Evolutionary conservation across 805 yeast genomes (phyloP).

Genomic region (Ogataea methanolica): DNA sequence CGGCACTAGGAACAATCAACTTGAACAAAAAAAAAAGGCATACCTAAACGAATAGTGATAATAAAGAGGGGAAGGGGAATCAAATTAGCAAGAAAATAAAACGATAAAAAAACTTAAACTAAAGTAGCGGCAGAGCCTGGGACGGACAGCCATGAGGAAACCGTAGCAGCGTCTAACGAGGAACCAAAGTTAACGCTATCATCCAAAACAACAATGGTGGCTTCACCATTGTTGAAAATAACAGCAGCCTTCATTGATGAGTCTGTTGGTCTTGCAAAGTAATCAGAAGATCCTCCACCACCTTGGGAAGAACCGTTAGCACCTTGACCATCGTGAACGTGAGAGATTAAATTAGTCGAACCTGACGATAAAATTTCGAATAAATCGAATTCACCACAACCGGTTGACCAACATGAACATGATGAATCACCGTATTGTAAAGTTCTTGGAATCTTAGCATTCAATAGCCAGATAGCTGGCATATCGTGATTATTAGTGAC

Average conservation of each 20-base stretch:
- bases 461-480: conserved; percentile 98
- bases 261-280: conserved; percentile 78
- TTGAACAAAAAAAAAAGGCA: too few relatives aligned
- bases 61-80: too few relatives aligned
- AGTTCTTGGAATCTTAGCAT: conserved; percentile 96
- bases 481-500: conserved; percentile 69
- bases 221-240: conserved; percentile 56
- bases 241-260: conserved; percentile 86
- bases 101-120: background rate
- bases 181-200: conserved; percentile 45
- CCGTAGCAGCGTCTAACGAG: conserved; percentile 51
- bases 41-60: too few relatives aligned
- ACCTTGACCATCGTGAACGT: conserved; percentile 84
- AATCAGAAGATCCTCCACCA: conserved; percentile 89
- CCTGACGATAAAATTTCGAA: conserved; percentile 85
- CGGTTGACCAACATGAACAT: conserved; percentile 96
- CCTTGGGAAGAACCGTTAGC: conserved; percentile 39
- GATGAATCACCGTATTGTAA: conserved; percentile 79
- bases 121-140: conserved; percentile 44
- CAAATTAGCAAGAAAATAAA: too few relatives aligned
- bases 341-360: conserved; percentile 67
- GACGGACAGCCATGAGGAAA: conserved; percentile 51
- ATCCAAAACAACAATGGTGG: conserved; percentile 60
- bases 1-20: too few relatives aligned
- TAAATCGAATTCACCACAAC: conserved; percentile 97